phyloP scores from a whole-genome alignment of 345 rosid species.

The Brassica cretica region DNA sequence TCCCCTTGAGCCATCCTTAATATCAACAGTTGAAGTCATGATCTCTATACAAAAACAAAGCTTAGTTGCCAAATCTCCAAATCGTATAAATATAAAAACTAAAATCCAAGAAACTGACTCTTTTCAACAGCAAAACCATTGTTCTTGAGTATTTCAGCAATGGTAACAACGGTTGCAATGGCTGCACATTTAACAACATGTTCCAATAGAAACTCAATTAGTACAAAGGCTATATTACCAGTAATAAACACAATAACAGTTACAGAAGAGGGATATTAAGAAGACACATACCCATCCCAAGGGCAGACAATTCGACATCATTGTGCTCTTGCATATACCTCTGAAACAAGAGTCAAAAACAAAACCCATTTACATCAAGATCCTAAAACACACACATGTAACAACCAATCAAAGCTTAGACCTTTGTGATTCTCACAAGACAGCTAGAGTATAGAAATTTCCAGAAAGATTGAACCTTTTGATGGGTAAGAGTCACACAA shows the following conservation, averaged over 20 bases:
- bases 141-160: constrained; percentile 87
- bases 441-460: neutral
- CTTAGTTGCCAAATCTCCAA: neutral
- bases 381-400: neutral
- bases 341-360: constrained; percentile 39
- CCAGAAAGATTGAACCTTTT: neutral
- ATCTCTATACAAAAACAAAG: constrained; percentile 50
- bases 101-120: constrained; percentile 50
- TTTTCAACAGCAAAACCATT: constrained; percentile 42
- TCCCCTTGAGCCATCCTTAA: constrained; percentile 79
- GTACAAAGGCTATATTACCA: neutral
- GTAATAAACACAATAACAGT: neutral
- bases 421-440: neutral
- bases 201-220: neutral
- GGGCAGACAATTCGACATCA: constrained; percentile 89
- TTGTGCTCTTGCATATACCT: constrained; percentile 89
- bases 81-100: neutral
- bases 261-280: neutral
- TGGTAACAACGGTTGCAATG: constrained; percentile 83
- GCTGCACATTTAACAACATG: constrained; percentile 50
- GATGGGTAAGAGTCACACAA: neutral
- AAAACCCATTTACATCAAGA: constrained; percentile 9
- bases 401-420: neutral
- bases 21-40: constrained; percentile 76
- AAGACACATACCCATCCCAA: constrained; percentile 78